Evolutionary conservation across 345 rosid species (phyloP), one percentile per base, ranked within the genome.

Genomic region (Noccaea caerulescens): DNA sequence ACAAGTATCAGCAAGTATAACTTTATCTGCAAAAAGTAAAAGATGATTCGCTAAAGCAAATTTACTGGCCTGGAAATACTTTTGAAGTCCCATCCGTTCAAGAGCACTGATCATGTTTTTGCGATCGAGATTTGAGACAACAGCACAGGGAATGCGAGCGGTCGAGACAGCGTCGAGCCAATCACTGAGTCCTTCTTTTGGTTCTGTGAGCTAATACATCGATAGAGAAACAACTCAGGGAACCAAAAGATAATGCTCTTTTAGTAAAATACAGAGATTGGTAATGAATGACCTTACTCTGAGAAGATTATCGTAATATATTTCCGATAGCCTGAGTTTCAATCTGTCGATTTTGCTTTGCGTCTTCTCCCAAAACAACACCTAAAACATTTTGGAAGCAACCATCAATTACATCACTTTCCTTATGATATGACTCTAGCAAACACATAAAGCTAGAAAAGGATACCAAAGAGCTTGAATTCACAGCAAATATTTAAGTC

Each of bases 131-230:
- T 91, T 82, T 58, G 98, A 91, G 72, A 93, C 98, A 67, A 93
- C 84, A 61, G 98, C 98, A 74, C 98, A 93, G 68, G 97, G 98
- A 72, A 93, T 85, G 32, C 87, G 82, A 59, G 91, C 90, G 42
- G 84, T 89, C 61, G 80, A 73, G 20, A 93, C 87, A 37, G 94
- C 96, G 63, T 93, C 97, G 5, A 93, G 88, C 98, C 98, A 93
- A 59, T 89, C 96, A 80, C 63, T 63, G 36, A 91, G 83, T 5
- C 98, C 98, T 23, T 84, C 94, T 70, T 77, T 76, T 50, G 98
- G 94, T 72, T 83, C 76, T 53, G 65, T 79, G 46, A 87, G 84
- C 98, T 93, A 69, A 54, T 14, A 57, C 11, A 18, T 58, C 14
- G 7, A 58, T 43, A 34, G 10, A 18, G 4, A 45, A 37, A 69